Base-by-base conservation (phyloP, 768 basidiomycete genomes). In the Suillus luteus region DNA sequence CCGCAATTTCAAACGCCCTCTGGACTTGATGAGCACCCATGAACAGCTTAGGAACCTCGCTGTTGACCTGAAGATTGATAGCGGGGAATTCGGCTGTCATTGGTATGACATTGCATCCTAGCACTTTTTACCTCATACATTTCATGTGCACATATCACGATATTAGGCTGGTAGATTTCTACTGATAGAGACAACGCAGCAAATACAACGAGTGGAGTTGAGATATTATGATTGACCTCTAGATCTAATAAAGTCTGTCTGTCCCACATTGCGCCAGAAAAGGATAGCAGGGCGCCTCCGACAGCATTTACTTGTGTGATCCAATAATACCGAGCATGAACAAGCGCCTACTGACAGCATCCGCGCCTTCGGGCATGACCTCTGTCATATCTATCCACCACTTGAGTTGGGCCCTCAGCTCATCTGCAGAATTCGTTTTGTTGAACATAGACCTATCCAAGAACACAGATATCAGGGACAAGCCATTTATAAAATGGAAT, bases 331-430 rank as follows among this genome's bases (percentile, higher is more conserved):
- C 77, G 33, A 88, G 74, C 41, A 89, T 76, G 63, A 79, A 74
- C 57, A 90, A 73, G 22, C 89, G 85, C 55, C 82, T 80, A 27
- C 81, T 74, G 59, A 85, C 63, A 3, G 78, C 71, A 62, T 80
- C 76, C 17, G 79, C 77, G 15, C 75, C 73, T 17, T 75, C 61
- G 31, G 69, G 70, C 15, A 74, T 68, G 52, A 75, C 69, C 55
- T 79, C 77, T 11, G 83, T 79, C 33, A 77, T 78, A 38, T 84
- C 79, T 41, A 92, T 75, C 91, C 91, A 92, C 86, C 86, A 86
- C 55, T 78, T 73, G 12, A 92, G 76, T 49, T 81, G 82, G 14
- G 80, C 73, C 65, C 81, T 79, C 72, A 85, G 82, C 31, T 77
- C 77, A 54, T 81, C 78, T n/a, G 71, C 72, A 33, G 78, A 73